A percentile compares a stretch with the other conserved stretches of the same genome.
Conservation (phyloP, 345 rosid genomes). For the Eucalyptus sp. region DNA sequence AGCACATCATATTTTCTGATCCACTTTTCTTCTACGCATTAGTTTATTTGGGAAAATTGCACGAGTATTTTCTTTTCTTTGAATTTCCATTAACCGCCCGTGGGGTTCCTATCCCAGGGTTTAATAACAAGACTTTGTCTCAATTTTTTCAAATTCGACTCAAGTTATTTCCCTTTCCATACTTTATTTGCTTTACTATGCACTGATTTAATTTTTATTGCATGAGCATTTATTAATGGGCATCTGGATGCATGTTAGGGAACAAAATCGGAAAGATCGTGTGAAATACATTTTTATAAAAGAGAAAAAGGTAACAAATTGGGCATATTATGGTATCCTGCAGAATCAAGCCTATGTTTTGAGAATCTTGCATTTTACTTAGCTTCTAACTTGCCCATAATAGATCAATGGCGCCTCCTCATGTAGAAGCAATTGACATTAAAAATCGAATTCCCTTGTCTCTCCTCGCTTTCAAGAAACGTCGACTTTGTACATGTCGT, state of each 20-base stretch:
- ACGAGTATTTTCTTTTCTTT: neutral
- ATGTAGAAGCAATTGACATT: neutral
- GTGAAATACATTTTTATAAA: neutral
- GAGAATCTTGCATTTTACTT: neutral
- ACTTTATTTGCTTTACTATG: neutral
- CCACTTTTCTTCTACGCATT: neutral
- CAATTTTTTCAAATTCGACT: neutral
- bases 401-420: neutral
- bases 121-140: neutral
- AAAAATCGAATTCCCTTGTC: neutral
- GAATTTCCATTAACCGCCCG: neutral
- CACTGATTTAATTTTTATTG: neutral
- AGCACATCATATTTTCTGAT: neutral
- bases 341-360: neutral
- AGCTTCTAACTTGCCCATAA: neutral
- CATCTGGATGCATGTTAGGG: neutral
- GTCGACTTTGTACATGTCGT: neutral
- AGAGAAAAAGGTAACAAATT: neutral
- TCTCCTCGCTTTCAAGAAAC: neutral
- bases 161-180: neutral
- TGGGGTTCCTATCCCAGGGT: neutral
- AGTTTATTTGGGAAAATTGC: neutral
- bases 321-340: rapidly evolving
- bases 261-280: neutral
- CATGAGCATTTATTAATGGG: neutral